Evolutionary conservation across 352 stramenopile genomes (phyloP).

Genomic region (Phytophthora quininea): DNA sequence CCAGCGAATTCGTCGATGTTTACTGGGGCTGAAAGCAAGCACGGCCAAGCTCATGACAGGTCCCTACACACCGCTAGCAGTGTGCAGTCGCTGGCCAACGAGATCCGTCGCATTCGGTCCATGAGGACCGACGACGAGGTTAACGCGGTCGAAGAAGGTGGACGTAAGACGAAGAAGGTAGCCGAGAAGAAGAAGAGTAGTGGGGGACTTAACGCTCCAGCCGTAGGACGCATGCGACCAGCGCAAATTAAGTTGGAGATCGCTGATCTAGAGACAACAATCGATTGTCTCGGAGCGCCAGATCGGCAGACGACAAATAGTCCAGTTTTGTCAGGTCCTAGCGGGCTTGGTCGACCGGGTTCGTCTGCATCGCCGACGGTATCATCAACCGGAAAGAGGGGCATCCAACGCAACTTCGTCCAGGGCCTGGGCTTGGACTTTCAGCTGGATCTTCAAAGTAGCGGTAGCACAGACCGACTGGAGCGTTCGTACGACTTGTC

Average conservation of each 20-base stretch:
- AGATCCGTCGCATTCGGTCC: slow-evolving; percentile 79
- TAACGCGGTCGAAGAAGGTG: slow-evolving; percentile 29
- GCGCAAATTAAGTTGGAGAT: slow-evolving; percentile 85
- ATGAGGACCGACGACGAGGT: slow-evolving; percentile 42
- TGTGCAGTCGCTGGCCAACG: slow-evolving; percentile 81
- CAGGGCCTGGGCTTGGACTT: slow-evolving; percentile 71
- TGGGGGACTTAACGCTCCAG: slow-evolving; percentile 4
- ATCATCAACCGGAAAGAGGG: slow-evolving; percentile 62
- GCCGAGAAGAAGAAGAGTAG: slow-evolving; percentile 62
- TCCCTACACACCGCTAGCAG: slow-evolving; percentile 73
- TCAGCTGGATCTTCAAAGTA: slow-evolving; percentile 69
- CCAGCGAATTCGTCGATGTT: slow-evolving; percentile 15
- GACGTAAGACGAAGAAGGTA: slow-evolving; percentile 33
- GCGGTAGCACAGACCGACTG: slow-evolving; percentile 50
- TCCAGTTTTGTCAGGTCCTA: slow-evolving; percentile 40
- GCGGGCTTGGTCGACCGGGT: slow-evolving; percentile 22
- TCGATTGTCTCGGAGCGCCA: slow-evolving; percentile 9
- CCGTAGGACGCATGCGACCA: slow-evolving; percentile 28
- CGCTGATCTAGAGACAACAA: slow-evolving; percentile 41
- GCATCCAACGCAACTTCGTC: slow-evolving; percentile 76
- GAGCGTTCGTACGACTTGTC: slow-evolving; percentile 85
- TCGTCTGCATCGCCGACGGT: slow-evolving; percentile 46
- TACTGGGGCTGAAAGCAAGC: slow-evolving; percentile 49
- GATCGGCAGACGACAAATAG: slow-evolving; percentile 47
- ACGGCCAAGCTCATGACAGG: slow-evolving; percentile 14